Evolutionary conservation across 1,139 yeast genomes (phyloP).

Genomic region (Saccharomyces hybrid): DNA sequence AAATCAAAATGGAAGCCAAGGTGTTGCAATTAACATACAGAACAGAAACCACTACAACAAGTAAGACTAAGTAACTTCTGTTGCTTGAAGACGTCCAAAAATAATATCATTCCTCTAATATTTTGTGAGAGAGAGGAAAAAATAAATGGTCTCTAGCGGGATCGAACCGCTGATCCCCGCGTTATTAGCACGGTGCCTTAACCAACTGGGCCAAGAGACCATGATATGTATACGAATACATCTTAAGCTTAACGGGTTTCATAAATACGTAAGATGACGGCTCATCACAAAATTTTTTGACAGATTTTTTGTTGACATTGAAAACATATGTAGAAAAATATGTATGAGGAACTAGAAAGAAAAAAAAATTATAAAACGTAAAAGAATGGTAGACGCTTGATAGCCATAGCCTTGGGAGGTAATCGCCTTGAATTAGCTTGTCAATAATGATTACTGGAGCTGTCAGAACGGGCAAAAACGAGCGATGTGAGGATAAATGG

Average conservation of each 20-base stretch:
- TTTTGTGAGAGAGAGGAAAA: no score
- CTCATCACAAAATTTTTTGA: no score
- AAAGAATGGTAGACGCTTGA: background rate
- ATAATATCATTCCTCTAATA: no score
- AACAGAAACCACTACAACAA: no score
- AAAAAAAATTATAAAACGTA: no score
- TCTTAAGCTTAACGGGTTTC: no score
- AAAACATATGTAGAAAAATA: background rate
- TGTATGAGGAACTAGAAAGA: background rate
- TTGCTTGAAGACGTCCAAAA: no score
- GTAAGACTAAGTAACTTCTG: no score
- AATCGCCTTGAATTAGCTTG: background rate
- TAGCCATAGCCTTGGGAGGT: background rate
- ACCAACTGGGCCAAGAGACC: constrained; percentile 32
- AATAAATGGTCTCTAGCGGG: constrained; percentile 27
- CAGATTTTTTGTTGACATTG: background rate
- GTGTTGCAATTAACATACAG: no score
- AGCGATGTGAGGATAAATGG: background rate
- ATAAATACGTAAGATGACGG: background rate
- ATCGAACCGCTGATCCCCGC: constrained; percentile 32
- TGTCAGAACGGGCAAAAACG: background rate
- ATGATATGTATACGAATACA: background rate
- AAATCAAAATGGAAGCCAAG: no score
- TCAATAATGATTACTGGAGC: background rate
- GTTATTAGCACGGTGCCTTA: constrained; percentile 31